phyloP scores from a whole-genome alignment of 768 basidiomycete species.

The Naematelia encephala region DNA sequence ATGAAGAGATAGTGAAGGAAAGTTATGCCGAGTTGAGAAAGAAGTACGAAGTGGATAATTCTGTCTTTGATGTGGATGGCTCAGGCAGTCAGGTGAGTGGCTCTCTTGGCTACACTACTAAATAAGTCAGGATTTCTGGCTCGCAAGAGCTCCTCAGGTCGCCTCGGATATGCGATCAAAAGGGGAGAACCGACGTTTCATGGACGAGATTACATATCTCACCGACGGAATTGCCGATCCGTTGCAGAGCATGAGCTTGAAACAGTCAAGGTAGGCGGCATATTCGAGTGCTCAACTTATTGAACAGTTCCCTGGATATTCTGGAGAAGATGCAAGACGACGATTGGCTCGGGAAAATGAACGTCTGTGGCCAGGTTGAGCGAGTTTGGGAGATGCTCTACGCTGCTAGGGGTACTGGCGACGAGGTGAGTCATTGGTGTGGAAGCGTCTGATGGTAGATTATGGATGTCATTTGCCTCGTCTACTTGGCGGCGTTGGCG shows the following conservation, averaged over 20 bases:
- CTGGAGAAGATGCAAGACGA: conserved; percentile 33
- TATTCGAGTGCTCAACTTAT: conserved; percentile 13
- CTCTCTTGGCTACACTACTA: neutral
- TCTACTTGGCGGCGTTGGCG: conserved; percentile 28
- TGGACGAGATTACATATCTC: conserved; percentile 45
- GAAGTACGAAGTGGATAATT: conserved; percentile 41
- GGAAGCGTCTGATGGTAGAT: conserved; percentile 13
- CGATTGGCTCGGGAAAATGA: conserved; percentile 36
- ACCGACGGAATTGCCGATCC: conserved; percentile 35
- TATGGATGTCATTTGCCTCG: conserved; percentile 30
- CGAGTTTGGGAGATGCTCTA: conserved; percentile 33
- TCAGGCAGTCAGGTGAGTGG: conserved; percentile 21
- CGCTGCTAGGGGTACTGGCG: conserved; percentile 21
- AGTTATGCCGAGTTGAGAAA: conserved; percentile 44
- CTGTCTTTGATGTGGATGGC: conserved; percentile 9
- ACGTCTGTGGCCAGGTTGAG: conserved; percentile 44
- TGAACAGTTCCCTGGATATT: conserved; percentile 29
- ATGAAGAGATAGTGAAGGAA: conserved; percentile 15
- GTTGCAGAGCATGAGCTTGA: conserved; percentile 12
- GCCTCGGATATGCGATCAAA: conserved; percentile 45
- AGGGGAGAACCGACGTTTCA: conserved; percentile 46
- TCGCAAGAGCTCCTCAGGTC: conserved; percentile 29
- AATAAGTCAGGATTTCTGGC: neutral
- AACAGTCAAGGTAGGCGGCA: conserved; percentile 31
- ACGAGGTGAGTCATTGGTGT: conserved; percentile 27